A percentile compares a stretch with the other conserved stretches of the same genome.
Conservation (phyloP, 176 grass and related monocot species). For the Paspalum vaginatum region DNA sequence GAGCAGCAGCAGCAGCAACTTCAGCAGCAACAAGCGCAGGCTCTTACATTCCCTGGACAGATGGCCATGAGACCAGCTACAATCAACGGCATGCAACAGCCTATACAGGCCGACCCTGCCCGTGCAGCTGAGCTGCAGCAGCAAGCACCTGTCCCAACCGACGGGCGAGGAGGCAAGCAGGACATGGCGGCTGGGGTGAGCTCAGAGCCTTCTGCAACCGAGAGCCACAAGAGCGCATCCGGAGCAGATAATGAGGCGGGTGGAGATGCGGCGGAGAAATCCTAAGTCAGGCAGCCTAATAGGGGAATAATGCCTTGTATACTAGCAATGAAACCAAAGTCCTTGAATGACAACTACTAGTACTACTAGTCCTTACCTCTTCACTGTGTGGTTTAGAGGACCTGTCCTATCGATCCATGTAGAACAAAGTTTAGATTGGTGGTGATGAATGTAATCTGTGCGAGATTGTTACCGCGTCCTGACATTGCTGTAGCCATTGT, state of each 20-base stretch:
- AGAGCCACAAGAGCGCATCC: slow-evolving; percentile 54
- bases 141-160: slow-evolving; percentile 1
- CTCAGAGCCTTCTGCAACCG: slow-evolving; percentile 48
- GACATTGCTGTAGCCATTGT: slow-evolving; percentile 39
- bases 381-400: slow-evolving; percentile 31
- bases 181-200: slow-evolving; percentile 38
- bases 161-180: slow-evolving; percentile 56
- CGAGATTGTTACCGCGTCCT: slow-evolving; percentile 9
- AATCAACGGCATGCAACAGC: slow-evolving; percentile 73
- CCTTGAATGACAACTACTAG: slow-evolving; percentile 34
- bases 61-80: slow-evolving; percentile 71
- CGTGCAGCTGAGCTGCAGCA: slow-evolving; percentile 48
- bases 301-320: slow-evolving; percentile 54
- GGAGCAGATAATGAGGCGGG: slow-evolving; percentile 49
- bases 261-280: slow-evolving; percentile 48
- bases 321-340: slow-evolving; percentile 46
- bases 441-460: slow-evolving; percentile 22
- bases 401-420: slow-evolving; percentile 32
- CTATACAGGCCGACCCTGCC: slow-evolving; percentile 57
- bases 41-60: slow-evolving; percentile 60
- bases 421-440: slow-evolving; percentile 51
- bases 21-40: slow-evolving; percentile 73
- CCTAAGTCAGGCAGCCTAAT: slow-evolving; percentile 24
- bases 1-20: slow-evolving; percentile 73
- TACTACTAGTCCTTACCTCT: slow-evolving; percentile 24